Evolutionary conservation across 176 grass and related monocot genomes (phyloP), one percentile per base, ranked within the genome.

Genomic region (Oryza coarctata): DNA sequence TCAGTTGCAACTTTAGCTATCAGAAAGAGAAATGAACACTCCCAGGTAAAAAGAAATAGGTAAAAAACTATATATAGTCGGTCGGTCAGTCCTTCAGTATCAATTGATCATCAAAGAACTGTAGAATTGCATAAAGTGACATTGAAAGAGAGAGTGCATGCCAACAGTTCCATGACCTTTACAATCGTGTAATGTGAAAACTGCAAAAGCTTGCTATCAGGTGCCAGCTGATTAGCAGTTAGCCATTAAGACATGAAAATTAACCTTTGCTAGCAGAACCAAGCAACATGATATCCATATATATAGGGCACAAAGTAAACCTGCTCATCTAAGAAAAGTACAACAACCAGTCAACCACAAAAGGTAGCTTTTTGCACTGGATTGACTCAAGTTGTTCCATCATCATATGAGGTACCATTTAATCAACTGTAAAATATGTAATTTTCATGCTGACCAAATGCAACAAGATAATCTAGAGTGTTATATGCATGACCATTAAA

Each of bases 211-310:
- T 84, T 84, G 30, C 9, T 47, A 20, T 10, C 55, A 60, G 55
- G 55, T 60, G 55, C 8, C 3, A 85, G 30, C 22, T 38, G n/a
- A 73, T 47, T 27, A 2, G 26, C 29, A 73, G n/a, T 73, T 35
- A 4, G 25, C 13, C 36, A 72, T 12, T 12, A 7, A 31, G 30
- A 71, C 28, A 22, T 49, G 70, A 74, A 39, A 82, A 44, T 20
- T 0, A 49, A 64, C 23, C 20, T 28, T 17, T 71, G 1, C 41
- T 70, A 77, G 13, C 12, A 38, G 38, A 71, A 36, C 2, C 22
- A 78, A 47, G 13, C 28, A 71, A 79, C 38, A 71, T 45, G 38
- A 71, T 79, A 72, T 31, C 14, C 71, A 79, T 70, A 70, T 18
- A 64, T 49, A 68, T 60, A 41, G 1, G 9, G 1, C 3, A 76